Evolutionary conservation across 2,329 filamentous ascomycete genomes (phyloP), one percentile per base, ranked within the genome.

Genomic region (Pleomassaria siparia): DNA sequence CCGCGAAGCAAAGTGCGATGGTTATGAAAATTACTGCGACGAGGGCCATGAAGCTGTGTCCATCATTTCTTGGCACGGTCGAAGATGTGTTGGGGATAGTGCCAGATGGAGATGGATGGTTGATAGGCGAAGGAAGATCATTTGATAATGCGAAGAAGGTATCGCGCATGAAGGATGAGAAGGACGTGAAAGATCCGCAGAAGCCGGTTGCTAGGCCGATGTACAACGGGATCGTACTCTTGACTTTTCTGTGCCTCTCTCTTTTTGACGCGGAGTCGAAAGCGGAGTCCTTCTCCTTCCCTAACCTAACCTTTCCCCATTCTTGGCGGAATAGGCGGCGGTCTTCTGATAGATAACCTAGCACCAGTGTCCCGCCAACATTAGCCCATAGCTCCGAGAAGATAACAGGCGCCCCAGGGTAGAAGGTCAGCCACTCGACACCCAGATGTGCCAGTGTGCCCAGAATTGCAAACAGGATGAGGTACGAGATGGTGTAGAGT

Each of bases 211-310:
- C 83, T 5, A 96, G 81, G 42, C 88, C 91, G 49, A 95, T 87
- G 64, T 95, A 96, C 0, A 96, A 76, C 0, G 92, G 91, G 22
- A 95, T 87, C 0, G 88, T 88, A 74, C 95, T 95, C 67, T 96
- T 96, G 21, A 68, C 77, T 62, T 85, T 75, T 6, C 50, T 54
- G 37, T 74, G 68, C 6, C 65, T 59, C 0, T 62, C 63, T 47
- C 64, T 68, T 32, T 56, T 51, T 7, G 81, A 58, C 72, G 13
- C 45, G 32, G 49, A 44, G 13, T 39, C 41, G 24, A 40, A 63
- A 46, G 76, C 74, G 29, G 74, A 74, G 18, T 78, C 72, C 11
- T 62, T 16, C 12, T 40, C 15, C 33, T 40, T 26, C 47, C 42
- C 60, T 63, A 44, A 66, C 61, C 46, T 61, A 56, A 41, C 61